A percentile compares a stretch with the other conserved stretches of the same genome.
phyloP scores from a whole-genome alignment of 805 yeast genomes.

The Lipomyces oligophaga region DNA sequence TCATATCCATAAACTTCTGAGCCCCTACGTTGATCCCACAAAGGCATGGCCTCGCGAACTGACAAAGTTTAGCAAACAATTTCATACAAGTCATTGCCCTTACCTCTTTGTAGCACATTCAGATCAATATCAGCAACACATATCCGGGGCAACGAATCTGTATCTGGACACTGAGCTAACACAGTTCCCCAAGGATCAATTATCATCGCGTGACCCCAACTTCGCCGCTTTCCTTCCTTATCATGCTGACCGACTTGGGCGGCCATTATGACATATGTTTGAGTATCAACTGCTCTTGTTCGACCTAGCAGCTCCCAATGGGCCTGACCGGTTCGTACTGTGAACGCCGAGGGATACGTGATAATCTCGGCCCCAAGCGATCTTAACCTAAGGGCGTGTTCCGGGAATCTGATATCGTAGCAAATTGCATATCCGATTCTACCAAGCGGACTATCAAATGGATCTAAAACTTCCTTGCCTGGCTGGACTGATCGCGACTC shows the following conservation, averaged over 20 bases:
- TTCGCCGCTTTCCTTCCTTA: conserved; percentile 52
- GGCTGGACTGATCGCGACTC: conserved; percentile 80
- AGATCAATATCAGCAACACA: conserved; percentile 66
- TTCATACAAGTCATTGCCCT: neutral
- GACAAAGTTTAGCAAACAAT: neutral
- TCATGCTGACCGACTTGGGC: conserved; percentile 84
- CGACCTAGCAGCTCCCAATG: conserved; percentile 82
- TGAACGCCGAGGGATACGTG: conserved; percentile 91
- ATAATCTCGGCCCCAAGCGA: conserved; percentile 67
- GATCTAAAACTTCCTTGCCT: conserved; percentile 53
- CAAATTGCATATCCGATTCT: conserved; percentile 72
- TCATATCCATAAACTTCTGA: conserved; percentile 51
- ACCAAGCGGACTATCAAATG: conserved; percentile 59
- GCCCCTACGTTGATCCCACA: conserved; percentile 63
- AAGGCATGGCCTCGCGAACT: conserved; percentile 69
- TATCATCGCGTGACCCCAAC: conserved; percentile 78
- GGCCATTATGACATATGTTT: conserved; percentile 78
- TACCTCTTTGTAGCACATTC: conserved; percentile 42
- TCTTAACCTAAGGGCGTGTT: conserved; percentile 56
- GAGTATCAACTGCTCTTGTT: conserved; percentile 88
- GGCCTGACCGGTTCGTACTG: conserved; percentile 82
- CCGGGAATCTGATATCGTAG: conserved; percentile 86
- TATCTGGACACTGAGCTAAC: conserved; percentile 54
- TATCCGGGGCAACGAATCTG: conserved; percentile 43
- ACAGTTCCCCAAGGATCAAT: conserved; percentile 91